Percentiles rank a stretch among this genome's conserved stretches.
Conservation (phyloP, 2,329 filamentous ascomycete species). For the Tolypocladium cylindrosporum region DNA sequence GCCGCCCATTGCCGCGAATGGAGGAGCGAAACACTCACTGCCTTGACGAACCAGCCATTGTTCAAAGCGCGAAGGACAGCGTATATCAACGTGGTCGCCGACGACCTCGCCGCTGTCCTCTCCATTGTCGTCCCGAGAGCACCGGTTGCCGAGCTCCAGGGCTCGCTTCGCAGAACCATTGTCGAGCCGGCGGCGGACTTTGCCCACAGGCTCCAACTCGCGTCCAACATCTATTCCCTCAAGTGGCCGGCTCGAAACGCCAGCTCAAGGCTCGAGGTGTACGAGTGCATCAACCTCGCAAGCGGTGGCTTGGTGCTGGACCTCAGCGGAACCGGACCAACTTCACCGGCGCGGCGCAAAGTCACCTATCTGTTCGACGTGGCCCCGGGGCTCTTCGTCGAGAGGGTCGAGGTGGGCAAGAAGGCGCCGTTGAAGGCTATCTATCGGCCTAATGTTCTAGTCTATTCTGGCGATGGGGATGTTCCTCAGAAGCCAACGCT, state of each 20-base stretch:
- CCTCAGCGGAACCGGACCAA: constrained; percentile 16
- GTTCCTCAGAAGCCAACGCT: constrained; percentile 20
- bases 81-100: constrained; percentile 18
- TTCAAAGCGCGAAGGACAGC: constrained; percentile 19
- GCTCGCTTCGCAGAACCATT: constrained; percentile 20
- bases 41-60: constrained; percentile 18
- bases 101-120: constrained; percentile 22
- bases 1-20: constrained; percentile 23
- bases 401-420: constrained; percentile 21
- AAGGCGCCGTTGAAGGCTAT: constrained; percentile 21
- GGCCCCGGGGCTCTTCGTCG: constrained; percentile 26
- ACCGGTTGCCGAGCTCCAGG: constrained; percentile 17
- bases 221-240: constrained; percentile 21
- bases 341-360: constrained; percentile 16
- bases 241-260: constrained; percentile 27
- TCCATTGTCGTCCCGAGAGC: constrained; percentile 17
- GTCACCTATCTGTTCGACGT: constrained; percentile 26
- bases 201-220: constrained; percentile 24
- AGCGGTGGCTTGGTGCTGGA: constrained; percentile 18
- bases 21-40: constrained; percentile 25
- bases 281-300: constrained; percentile 25
- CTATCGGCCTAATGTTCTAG: constrained; percentile 21
- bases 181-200: constrained; percentile 25
- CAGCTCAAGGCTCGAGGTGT: constrained; percentile 23
- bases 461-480: constrained; percentile 16